Evolutionary conservation across 1,139 yeast genomes (phyloP), one percentile per base, ranked within the genome.

Genomic region (Kurtzmaniella quercitrusa): DNA sequence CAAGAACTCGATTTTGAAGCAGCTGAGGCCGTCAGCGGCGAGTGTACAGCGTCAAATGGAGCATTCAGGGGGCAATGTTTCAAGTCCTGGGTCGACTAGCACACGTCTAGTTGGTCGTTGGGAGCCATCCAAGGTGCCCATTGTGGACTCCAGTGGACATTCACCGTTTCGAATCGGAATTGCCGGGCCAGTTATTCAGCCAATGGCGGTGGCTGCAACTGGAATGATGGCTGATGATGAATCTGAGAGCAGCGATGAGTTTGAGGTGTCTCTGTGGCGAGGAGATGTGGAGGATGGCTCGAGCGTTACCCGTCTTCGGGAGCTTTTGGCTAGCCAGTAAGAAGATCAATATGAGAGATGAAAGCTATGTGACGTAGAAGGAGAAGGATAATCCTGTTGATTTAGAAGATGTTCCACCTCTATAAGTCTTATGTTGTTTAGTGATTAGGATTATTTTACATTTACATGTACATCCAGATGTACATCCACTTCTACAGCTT

Each of bases 1-100:
- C 0, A 69, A 70, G 51, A 57, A 64, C 36, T 67, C 74, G 8
- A 73, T 73, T 17, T 56, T 73, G 46, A 73, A 73, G 18, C 36
- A 16, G 14, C 18, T 31, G 16, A 14, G 18, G 10, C 36, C 36
- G 12, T 31, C 36, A 9, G 36, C 16, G 11, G 36, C 36, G 16
- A 31, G 36, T 14, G 36, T 31, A 5, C 36, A 16, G 36, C 16
- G 18, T 31, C 16, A 31, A 27, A 11, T 27, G 31, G 31, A 11
- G 14, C 31, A 27, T 27, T 27, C 31, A 10, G 31, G 31, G 5
- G 31, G 31, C 14, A n/a, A 6, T 27, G 31, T 27, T 3, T 27
- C 31, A 8, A 21, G 7, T n/a, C 7, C 7, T 27, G 31, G 31
- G 31, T 6, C 14, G n/a, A 7, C 12, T 27, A n/a, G n/a, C n/a